These are phyloP conservation scores for Teratosphaeria destructans DNA, from an alignment of 2,329 filamentous ascomycete genomes.

Conservation along the genomic window DNA sequence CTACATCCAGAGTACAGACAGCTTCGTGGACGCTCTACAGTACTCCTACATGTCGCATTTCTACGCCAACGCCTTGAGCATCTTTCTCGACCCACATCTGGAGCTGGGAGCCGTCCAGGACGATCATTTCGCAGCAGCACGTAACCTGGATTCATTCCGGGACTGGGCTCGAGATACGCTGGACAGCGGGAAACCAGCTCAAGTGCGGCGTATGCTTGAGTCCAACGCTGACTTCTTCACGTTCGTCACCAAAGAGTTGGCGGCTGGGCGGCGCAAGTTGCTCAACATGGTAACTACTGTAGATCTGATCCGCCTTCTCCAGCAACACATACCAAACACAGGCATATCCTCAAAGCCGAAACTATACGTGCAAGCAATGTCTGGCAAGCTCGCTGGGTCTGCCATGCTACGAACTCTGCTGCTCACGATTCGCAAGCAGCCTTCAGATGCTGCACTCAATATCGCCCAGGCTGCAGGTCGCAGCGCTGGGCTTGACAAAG, in stretches of 20 bases:
- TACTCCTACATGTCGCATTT: slow-evolving; percentile 83
- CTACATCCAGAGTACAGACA: slow-evolving; percentile 65
- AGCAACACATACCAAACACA: slow-evolving; percentile 28
- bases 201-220: slow-evolving; percentile 47
- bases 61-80: slow-evolving; percentile 64
- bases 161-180: slow-evolving; percentile 21
- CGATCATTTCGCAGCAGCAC: slow-evolving; percentile 56
- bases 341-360: slow-evolving; percentile 29
- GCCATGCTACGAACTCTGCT: slow-evolving; percentile 45
- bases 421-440: slow-evolving; percentile 49
- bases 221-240: slow-evolving; percentile 47
- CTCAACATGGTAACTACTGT: slow-evolving; percentile 20
- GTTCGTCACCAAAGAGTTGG: slow-evolving; percentile 28
- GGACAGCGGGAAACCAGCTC: slow-evolving; percentile 16
- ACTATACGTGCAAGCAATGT: slow-evolving; percentile 53
- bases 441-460: slow-evolving; percentile 42
- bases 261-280: slow-evolving; percentile 29
- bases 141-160: slow-evolving; percentile 60
- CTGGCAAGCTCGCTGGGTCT: slow-evolving; percentile 44
- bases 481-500: neutral
- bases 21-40: slow-evolving; percentile 51
- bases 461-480: slow-evolving; percentile 25
- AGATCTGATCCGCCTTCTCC: slow-evolving; percentile 27
- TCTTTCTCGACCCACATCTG: slow-evolving; percentile 43
- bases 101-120: slow-evolving; percentile 36